Conservation (phyloP, 805 yeast species). For the Candida insectorum region DNA sequence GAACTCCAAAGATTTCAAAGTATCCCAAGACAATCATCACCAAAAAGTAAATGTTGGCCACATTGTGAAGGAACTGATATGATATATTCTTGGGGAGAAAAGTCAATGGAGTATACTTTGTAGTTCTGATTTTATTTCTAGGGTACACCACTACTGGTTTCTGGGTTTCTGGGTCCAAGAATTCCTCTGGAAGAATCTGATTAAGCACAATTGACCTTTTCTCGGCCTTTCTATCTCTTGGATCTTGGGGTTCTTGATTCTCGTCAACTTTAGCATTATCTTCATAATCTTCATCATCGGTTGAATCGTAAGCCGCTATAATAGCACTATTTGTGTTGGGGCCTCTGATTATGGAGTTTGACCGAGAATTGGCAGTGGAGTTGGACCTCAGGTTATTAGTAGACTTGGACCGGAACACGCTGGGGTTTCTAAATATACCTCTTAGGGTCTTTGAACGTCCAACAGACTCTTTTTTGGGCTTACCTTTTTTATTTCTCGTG, state of each 20-base stretch:
- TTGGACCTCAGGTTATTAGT: conserved; percentile 4
- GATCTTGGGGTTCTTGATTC: conserved; percentile 23
- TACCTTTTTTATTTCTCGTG: conserved; percentile 69
- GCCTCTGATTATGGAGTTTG: conserved; percentile 14
- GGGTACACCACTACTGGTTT: conserved; percentile 62
- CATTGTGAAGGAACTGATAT: conserved; percentile 72
- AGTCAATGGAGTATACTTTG: conserved; percentile 57
- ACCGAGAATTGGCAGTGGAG: conserved; percentile 10
- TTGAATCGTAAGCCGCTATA: conserved; percentile 18
- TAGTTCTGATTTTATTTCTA: conserved; percentile 69
- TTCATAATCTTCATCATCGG: conserved; percentile 26
- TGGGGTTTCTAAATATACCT: conserved; percentile 29
- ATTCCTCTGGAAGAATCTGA: conserved; percentile 54
- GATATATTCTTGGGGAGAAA: conserved; percentile 82
- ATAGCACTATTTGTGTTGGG: conserved; percentile 22
- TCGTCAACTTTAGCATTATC: conserved; percentile 14
- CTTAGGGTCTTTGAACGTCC: conserved; percentile 60
- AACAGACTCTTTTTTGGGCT: conserved; percentile 46
- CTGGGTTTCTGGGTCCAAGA: conserved; percentile 55
- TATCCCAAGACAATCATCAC: conserved; percentile 76
- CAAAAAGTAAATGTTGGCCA: conserved; percentile 88
- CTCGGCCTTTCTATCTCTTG: conserved; percentile 26
- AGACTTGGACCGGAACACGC: conserved; percentile 9
- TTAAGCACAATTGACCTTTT: conserved; percentile 58
- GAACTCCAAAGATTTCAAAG: conserved; percentile 75